Evolutionary conservation across 2,329 filamentous ascomycete species (phyloP), one percentile per base, ranked within the genome.

Genomic region (Fusarium sp.): DNA sequence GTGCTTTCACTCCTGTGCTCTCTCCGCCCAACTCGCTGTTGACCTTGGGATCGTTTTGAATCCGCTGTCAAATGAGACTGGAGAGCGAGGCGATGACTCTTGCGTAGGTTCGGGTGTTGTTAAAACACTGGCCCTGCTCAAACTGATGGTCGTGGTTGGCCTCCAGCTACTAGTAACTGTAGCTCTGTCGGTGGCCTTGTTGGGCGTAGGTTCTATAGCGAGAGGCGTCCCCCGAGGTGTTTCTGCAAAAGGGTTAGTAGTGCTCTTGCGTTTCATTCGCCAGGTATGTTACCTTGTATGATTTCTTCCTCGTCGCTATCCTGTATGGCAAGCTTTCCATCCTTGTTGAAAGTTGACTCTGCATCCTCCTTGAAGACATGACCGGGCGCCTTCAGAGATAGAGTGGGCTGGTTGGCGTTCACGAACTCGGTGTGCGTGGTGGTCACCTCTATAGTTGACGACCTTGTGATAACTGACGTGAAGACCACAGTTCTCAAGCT

Each of bases 11-110:
- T 57, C 43, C 44, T 46, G 50, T 23, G 35, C 40, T 35, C 56
- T 56, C 56, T 71, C 71, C 23, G 39, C 53, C 33, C 60, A 51
- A 56, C 64, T 73, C 9, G 32, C 61, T 6, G 70, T 72, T 35
- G 54, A 54, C 40, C 68, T 71, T 4, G 68, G 61, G 25, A 75
- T 50, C 11, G 75, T 76, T 40, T 41, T 65, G 59, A 77, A 77
- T 4, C 20, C 33, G 15, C 59, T 45, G 15, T 48, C 49, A 19
- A 46, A 53, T 17, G 56, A 25, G 3, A 54, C 43, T 19, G 50
- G 22, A 20, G 41, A 51, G 23, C 54, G 37, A 25, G 57, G 17
- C 2, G 30, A 43, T 43, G 52, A 40, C 27, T 55, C 65, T 60
- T 30, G 68, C 23, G 10, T 35, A 10, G 55, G 27, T 23, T 48